Evolutionary conservation across 2,329 filamentous ascomycete genomes (phyloP).

Genomic region (Penicillium decumbens): DNA sequence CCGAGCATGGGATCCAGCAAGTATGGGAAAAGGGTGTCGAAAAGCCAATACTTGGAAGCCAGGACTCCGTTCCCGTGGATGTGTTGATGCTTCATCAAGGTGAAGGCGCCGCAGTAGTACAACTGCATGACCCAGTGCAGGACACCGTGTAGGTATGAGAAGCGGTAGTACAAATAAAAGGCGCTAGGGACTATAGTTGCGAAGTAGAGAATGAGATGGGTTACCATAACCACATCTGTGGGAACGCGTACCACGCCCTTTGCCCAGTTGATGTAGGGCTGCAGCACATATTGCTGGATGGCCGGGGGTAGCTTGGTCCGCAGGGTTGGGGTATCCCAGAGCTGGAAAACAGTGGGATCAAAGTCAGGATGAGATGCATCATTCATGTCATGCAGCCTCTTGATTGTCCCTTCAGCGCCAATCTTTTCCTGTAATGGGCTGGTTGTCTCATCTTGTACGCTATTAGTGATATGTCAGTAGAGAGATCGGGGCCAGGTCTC

Average conservation of each 20-base stretch:
- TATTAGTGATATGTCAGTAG: not conserved
- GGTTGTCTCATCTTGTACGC: constrained; percentile 4
- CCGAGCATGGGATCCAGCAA: constrained; percentile 71
- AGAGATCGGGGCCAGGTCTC: not conserved
- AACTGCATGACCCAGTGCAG: constrained; percentile 62
- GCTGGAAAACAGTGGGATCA: constrained; percentile 53
- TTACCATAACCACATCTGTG: constrained; percentile 73
- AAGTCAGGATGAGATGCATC: constrained; percentile 47
- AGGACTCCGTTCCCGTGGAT: constrained; percentile 72
- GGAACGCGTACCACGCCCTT: constrained; percentile 57
- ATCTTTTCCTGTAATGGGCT: constrained; percentile 12
- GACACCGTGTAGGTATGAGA: constrained; percentile 64
- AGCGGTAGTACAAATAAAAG: constrained; percentile 59
- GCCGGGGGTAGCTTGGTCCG: constrained; percentile 30
- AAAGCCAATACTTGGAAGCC: constrained; percentile 48
- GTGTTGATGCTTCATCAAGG: constrained; percentile 78
- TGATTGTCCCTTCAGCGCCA: constrained; percentile 32
- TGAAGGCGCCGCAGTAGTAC: constrained; percentile 69
- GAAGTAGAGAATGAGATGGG: constrained; percentile 69
- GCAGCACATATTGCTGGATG: constrained; percentile 51
- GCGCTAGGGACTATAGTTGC: constrained; percentile 66
- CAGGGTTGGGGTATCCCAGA: constrained; percentile 49
- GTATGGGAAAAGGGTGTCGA: constrained; percentile 68
- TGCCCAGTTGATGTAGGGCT: constrained; percentile 57
- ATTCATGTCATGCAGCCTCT: constrained; percentile 48